Evolutionary conservation across 2,329 filamentous ascomycete genomes (phyloP).

Genomic region (Diaporthe sp.): DNA sequence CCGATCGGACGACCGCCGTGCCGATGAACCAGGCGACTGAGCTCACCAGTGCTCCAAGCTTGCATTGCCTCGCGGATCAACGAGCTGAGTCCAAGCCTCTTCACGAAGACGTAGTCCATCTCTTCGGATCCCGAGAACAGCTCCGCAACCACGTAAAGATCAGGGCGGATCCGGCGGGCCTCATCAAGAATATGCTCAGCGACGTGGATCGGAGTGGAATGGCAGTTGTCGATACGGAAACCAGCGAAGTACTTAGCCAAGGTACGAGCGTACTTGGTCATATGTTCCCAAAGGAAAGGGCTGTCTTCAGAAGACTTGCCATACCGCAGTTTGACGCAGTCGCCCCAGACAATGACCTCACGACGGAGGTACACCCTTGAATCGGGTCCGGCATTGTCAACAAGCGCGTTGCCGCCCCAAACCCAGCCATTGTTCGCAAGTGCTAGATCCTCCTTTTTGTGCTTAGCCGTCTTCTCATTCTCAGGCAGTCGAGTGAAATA

Average conservation of each 20-base stretch:
- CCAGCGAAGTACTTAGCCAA: slow-evolving; percentile 96
- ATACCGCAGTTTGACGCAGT: slow-evolving; percentile 97
- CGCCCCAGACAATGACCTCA: slow-evolving; percentile 98
- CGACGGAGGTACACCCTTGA: slow-evolving; percentile 95
- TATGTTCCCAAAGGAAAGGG: slow-evolving; percentile 94
- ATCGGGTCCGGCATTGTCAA: slow-evolving; percentile 91
- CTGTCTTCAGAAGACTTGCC: slow-evolving; percentile 84
- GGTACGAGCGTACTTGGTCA: slow-evolving; percentile 91
- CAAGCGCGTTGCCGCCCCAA: slow-evolving; percentile 94
- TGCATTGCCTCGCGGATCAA: slow-evolving; percentile 99
- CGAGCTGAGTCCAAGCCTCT: slow-evolving; percentile 89
- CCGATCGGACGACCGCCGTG: slow-evolving; percentile 96
- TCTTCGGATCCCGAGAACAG: slow-evolving; percentile 96
- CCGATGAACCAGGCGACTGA: slow-evolving; percentile 92
- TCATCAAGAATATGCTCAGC: slow-evolving; percentile 96
- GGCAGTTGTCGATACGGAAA: slow-evolving; percentile 97
- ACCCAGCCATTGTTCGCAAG: slow-evolving; percentile 99
- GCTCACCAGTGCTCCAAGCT: slow-evolving; percentile 92
- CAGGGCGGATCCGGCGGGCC: slow-evolving; percentile 87
- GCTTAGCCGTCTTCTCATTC: slow-evolving; percentile 82
- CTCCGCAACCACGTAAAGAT: slow-evolving; percentile 93
- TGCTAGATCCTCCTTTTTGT: slow-evolving; percentile 81
- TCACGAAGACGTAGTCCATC: slow-evolving; percentile 96
- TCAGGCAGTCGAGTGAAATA: slow-evolving; percentile 93
- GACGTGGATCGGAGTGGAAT: slow-evolving; percentile 94